These are phyloP conservation scores for Echinochloa phyllopogon DNA, from an alignment of 176 grass and related monocot genomes.

Conservation along the genomic window DNA sequence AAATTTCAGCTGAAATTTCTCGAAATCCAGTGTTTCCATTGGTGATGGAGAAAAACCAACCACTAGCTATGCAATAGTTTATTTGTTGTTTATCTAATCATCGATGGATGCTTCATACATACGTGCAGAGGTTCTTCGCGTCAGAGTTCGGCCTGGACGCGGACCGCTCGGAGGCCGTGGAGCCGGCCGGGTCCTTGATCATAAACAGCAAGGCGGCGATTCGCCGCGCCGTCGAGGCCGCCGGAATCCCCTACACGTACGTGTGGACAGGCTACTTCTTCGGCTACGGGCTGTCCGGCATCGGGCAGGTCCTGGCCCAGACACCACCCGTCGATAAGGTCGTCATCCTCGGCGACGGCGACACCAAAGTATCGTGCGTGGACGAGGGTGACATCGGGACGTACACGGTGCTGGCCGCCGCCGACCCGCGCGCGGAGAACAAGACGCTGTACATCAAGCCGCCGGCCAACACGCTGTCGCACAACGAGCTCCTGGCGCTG, in stretches of 20 bases:
- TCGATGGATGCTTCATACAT: background rate
- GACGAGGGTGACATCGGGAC: slow-evolving; percentile 60
- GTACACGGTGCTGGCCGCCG: slow-evolving; percentile 60
- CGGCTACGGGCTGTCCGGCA: slow-evolving; percentile 42
- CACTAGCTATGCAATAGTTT: background rate
- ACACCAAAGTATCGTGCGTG: slow-evolving; percentile 40
- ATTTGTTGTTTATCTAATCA: background rate
- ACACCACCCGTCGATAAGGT: slow-evolving; percentile 45
- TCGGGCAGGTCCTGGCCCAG: slow-evolving; percentile 36
- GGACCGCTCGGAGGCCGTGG: slow-evolving; percentile 42
- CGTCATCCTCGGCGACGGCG: slow-evolving; percentile 58
- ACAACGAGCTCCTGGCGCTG: slow-evolving; percentile 56
- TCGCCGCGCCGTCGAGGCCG: slow-evolving; percentile 57
- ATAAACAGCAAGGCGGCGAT: slow-evolving; percentile 44
- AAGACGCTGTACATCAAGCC: slow-evolving; percentile 50
- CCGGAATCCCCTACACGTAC: slow-evolving; percentile 56
- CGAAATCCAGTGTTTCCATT: too few species aligned
- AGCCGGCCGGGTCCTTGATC: slow-evolving; percentile 43
- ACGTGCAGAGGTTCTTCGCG: slow-evolving; percentile 54
- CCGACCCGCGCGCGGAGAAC: slow-evolving; percentile 53
- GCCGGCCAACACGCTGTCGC: slow-evolving; percentile 52
- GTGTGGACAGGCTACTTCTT: slow-evolving; percentile 45
- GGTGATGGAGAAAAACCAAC: background rate
- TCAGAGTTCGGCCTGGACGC: slow-evolving; percentile 61
- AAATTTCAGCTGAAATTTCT: background rate